Conservation (phyloP, 2,329 filamentous ascomycete genomes). For the Ceratocystis destructans region DNA sequence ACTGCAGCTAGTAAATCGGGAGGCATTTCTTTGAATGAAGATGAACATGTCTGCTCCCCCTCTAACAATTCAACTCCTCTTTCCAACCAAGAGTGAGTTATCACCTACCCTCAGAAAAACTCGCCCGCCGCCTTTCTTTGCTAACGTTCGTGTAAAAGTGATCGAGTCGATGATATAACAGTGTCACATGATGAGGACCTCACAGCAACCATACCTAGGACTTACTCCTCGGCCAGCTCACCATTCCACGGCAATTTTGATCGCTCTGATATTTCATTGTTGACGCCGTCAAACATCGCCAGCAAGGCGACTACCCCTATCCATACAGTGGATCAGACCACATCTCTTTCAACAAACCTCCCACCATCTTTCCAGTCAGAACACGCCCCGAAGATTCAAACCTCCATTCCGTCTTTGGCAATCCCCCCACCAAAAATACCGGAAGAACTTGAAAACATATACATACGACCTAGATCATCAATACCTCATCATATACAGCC, state of each 20-base stretch:
- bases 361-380: background rate
- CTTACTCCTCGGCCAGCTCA: conserved; percentile 11
- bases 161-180: background rate
- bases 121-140: background rate
- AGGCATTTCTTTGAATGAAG: background rate
- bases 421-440: background rate
- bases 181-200: conserved; percentile 1
- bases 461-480: conserved; percentile 53
- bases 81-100: background rate
- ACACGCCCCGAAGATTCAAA: background rate
- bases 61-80: background rate
- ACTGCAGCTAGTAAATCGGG: background rate
- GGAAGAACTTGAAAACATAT: conserved; percentile 4
- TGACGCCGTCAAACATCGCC: conserved; percentile 37
- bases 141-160: background rate
- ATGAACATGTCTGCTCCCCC: background rate
- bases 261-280: conserved; percentile 41
- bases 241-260: conserved; percentile 42
- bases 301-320: conserved; percentile 52
- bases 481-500: conserved; percentile 63
- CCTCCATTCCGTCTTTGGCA: background rate
- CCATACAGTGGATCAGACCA: conserved; percentile 28
- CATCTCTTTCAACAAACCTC: background rate
- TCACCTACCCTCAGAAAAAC: too few species aligned
- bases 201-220: background rate